Percentiles rank a stretch among this genome's conserved stretches.
Evolutionary conservation across 371 early-diverging fungal genomes (phyloP).

Genomic region (Zychaea mexicana): DNA sequence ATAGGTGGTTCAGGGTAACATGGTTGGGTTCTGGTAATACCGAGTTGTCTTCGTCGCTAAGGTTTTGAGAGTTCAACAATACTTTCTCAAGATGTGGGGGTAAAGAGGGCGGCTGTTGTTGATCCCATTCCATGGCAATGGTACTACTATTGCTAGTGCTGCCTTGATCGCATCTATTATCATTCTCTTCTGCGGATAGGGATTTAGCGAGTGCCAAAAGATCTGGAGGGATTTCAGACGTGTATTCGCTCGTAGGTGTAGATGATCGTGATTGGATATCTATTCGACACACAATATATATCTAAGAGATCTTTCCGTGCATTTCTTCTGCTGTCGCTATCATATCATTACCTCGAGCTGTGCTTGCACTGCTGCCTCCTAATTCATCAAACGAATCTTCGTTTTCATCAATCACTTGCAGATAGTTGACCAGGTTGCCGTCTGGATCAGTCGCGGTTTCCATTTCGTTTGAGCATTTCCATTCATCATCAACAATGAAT

Average conservation of each 20-base stretch:
- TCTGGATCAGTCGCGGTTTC: conserved; percentile 92
- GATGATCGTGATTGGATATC: conserved; percentile 29
- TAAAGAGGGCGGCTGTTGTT: conserved; percentile 78
- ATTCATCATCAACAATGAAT: conserved; percentile 97
- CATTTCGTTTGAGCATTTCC: conserved; percentile 92
- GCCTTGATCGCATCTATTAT: conserved; percentile 9
- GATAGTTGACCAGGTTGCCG: conserved; percentile 94
- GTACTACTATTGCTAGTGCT: background rate
- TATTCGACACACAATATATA: background rate
- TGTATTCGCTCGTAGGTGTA: conserved; percentile 66
- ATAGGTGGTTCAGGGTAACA: conserved; percentile 93
- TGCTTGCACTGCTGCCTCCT: conserved; percentile 20
- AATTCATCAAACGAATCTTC: conserved; percentile 50
- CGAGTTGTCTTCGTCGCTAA: conserved; percentile 77
- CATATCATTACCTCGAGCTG: conserved; percentile 24
- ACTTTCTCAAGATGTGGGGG: conserved; percentile 95
- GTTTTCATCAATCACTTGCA: conserved; percentile 74
- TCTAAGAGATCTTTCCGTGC: no score
- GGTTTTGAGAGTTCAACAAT: conserved; percentile 73
- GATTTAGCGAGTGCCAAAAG: conserved; percentile 33
- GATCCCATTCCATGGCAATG: conserved; percentile 38
- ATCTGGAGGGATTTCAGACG: conserved; percentile 65
- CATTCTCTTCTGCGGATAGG: conserved; percentile 22
- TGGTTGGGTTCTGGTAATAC: conserved; percentile 90
- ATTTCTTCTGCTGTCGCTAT: background rate